Conservation (phyloP, 1,284 basidiomycete genomes). For the Earliella scabrosa region DNA sequence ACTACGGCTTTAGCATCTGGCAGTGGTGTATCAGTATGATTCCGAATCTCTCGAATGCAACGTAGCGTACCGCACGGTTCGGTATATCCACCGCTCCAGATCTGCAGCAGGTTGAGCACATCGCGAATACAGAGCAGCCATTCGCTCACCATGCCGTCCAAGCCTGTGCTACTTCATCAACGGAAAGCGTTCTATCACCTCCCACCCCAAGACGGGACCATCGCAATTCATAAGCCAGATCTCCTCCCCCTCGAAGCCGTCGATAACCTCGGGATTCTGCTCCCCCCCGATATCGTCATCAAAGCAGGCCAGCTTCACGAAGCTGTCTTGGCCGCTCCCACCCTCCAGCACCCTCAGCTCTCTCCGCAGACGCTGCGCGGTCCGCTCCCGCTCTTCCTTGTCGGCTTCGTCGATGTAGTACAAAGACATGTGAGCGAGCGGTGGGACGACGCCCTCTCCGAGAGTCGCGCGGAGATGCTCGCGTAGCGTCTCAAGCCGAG, state of each 20-base stretch:
- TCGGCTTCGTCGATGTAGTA: conserved; percentile 71
- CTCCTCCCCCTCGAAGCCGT: conserved; percentile 53
- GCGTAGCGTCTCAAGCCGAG: conserved; percentile 51
- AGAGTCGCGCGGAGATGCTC: conserved; percentile 47
- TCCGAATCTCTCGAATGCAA: too few species aligned
- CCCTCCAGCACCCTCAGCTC: conserved; percentile 37
- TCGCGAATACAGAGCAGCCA: too few species aligned
- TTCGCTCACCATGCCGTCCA: too few species aligned
- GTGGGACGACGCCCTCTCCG: conserved; percentile 47
- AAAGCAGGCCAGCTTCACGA: conserved; percentile 26
- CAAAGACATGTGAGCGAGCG: conserved; percentile 71
- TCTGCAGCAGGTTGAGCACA: too few species aligned
- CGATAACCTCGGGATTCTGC: conserved; percentile 36
- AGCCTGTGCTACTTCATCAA: too few species aligned
- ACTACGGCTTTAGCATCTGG: too few species aligned
- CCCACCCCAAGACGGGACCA: conserved; percentile 66
- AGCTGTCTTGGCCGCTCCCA: conserved; percentile 35
- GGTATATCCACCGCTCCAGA: too few species aligned
- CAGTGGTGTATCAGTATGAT: too few species aligned
- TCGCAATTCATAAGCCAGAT: conserved; percentile 68
- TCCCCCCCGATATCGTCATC: conserved; percentile 12
- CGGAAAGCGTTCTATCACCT: conserved; percentile 47
- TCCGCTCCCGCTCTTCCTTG: conserved; percentile 39
- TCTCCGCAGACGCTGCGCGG: conserved; percentile 41
- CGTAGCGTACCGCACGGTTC: too few species aligned